Percentiles rank a stretch among this genome's conserved stretches.
These are phyloP conservation scores for Rhododendron mucronatum DNA, from an alignment of 148 eudicot species.

Conservation along the genomic window DNA sequence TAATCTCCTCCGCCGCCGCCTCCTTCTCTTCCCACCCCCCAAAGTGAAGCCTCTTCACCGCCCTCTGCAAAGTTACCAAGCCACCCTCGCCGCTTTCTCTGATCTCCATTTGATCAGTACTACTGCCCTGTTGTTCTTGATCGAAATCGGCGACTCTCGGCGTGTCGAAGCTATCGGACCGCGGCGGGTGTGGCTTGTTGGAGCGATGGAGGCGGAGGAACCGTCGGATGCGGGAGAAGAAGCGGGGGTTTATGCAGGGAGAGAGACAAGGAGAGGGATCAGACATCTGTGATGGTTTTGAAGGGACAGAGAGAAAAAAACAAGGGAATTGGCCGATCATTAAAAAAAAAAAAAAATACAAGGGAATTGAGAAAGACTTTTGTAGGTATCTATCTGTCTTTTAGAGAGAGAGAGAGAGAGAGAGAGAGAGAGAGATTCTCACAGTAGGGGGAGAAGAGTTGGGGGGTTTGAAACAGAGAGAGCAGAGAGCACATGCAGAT, in stretches of 20 bases:
- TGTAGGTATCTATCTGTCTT: constrained; percentile 4
- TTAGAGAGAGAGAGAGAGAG: constrained; percentile 18
- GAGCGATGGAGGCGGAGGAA: constrained; percentile 27
- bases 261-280: constrained; percentile 28
- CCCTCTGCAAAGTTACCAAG: constrained; percentile 36
- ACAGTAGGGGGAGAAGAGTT: constrained; percentile 6
- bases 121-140: constrained; percentile 8
- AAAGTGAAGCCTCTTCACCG: constrained; percentile 74
- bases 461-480: constrained; percentile 19
- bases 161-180: constrained; percentile 12
- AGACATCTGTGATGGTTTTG: constrained; percentile 19
- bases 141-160: neutral
- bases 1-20: constrained; percentile 50
- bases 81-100: constrained; percentile 12
- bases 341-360: too few relatives aligned
- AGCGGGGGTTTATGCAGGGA: constrained; percentile 22
- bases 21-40: constrained; percentile 80
- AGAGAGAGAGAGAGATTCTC: neutral
- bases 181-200: constrained; percentile 15
- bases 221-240: constrained; percentile 42
- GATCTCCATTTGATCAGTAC: neutral
- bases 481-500: constrained; percentile 29
- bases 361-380: neutral
- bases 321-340: neutral
- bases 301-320: neutral